phyloP scores from a whole-genome alignment of 805 yeast species.

The Candida succiphila region DNA sequence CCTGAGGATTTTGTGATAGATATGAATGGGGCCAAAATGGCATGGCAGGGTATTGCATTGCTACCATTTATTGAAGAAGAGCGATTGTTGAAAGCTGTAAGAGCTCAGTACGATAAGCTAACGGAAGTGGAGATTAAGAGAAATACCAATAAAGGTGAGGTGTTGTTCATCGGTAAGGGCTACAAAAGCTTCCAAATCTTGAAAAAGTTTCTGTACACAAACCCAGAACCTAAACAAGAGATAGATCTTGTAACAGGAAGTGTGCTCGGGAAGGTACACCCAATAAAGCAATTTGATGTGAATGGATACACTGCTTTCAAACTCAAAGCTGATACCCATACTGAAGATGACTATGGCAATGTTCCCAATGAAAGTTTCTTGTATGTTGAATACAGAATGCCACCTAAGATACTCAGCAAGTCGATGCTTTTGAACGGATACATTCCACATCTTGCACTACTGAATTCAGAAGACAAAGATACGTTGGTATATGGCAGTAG shows the following conservation, averaged over 20 bases:
- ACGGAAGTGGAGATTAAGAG: conserved; percentile 61
- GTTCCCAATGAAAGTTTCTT: conserved; percentile 28
- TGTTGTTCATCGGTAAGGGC: conserved; percentile 54
- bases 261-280: conserved; percentile 45
- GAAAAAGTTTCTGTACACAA: conserved; percentile 27
- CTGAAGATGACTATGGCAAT: conserved; percentile 8
- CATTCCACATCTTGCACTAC: conserved; percentile 47
- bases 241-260: conserved; percentile 45
- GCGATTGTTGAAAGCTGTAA: conserved; percentile 60
- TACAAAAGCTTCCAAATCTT: conserved; percentile 41
- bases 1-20: conserved; percentile 85
- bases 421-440: conserved; percentile 80
- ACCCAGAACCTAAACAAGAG: conserved; percentile 15
- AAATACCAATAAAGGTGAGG: conserved; percentile 63
- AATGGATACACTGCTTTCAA: conserved; percentile 32
- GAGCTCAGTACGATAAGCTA: conserved; percentile 49
- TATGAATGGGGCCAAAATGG: conserved; percentile 91
- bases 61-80: conserved; percentile 84
- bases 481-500: conserved; percentile 34
- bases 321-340: too few species aligned
- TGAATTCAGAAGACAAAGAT: conserved; percentile 64
- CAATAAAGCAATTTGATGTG: conserved; percentile 25
- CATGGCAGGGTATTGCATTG: conserved; percentile 91
- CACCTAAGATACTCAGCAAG: conserved; percentile 52
- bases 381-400: conserved; percentile 47